These are phyloP conservation scores for Kregervanrija fluxuum DNA, from an alignment of 805 yeast species.

Conservation along the genomic window DNA sequence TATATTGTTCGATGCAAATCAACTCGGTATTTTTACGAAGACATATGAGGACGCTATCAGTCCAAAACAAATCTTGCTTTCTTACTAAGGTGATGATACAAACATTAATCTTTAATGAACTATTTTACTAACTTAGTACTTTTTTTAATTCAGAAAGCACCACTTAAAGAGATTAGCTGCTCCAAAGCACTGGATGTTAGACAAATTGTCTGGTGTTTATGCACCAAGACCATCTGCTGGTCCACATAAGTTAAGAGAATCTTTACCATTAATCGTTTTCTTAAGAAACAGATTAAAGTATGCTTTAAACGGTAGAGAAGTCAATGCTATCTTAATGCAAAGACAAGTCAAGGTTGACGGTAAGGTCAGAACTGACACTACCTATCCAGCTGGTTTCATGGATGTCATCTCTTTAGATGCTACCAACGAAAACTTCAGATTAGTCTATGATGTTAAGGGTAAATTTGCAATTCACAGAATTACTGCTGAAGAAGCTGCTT, in stretches of 20 bases:
- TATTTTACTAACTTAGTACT: neutral
- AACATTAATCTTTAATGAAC: neutral
- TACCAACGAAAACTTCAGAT: constrained; percentile 99
- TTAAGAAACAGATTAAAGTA: constrained; percentile 98
- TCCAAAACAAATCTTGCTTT: constrained; percentile 3
- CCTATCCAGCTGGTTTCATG: constrained; percentile 99
- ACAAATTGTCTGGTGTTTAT: constrained; percentile 98
- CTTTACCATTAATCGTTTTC: constrained; percentile 93
- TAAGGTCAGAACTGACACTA: constrained; percentile 98
- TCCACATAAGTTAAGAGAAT: constrained; percentile 99
- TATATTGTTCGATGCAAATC: too few relatives aligned
- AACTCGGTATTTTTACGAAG: too few relatives aligned
- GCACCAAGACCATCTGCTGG: constrained; percentile 99
- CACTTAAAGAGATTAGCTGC: constrained; percentile 99
- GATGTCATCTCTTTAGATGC: constrained; percentile 96
- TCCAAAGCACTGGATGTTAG: constrained; percentile 99
- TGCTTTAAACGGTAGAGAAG: constrained; percentile 98
- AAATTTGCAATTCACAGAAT: constrained; percentile 99
- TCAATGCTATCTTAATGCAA: constrained; percentile 96
- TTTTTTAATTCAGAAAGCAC: constrained; percentile 63
- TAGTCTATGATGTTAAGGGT: constrained; percentile 97
- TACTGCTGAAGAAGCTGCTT: constrained; percentile 96
- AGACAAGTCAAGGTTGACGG: constrained; percentile 98
- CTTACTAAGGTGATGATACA: neutral
- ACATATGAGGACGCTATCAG: constrained; percentile 9